Evolutionary conservation across 306 rosid species (phyloP).

Genomic region (Dalbergia cochinchinensis): DNA sequence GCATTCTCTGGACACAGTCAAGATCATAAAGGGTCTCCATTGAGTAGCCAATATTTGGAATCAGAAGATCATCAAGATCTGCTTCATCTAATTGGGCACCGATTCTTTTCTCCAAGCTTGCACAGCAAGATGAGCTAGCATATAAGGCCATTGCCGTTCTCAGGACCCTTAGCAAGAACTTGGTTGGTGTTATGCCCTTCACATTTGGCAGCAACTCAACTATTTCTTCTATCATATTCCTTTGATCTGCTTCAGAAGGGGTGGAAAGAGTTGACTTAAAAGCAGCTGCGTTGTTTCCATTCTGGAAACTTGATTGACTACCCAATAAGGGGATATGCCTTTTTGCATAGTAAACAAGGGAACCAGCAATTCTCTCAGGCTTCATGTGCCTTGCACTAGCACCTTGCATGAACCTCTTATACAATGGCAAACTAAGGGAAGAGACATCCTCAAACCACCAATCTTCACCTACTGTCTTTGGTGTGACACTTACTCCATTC

Average conservation of each 20-base stretch:
- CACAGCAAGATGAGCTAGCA: slow-evolving; percentile 65
- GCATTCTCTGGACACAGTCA: slow-evolving; percentile 89
- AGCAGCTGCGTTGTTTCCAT: slow-evolving; percentile 49
- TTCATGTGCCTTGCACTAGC: slow-evolving; percentile 69
- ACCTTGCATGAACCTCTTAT: slow-evolving; percentile 68
- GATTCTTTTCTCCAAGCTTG: slow-evolving; percentile 69
- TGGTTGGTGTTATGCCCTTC: slow-evolving; percentile 68
- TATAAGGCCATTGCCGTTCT: slow-evolving; percentile 75
- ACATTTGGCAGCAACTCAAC: slow-evolving; percentile 73
- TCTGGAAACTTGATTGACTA: slow-evolving; percentile 59
- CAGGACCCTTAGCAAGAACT: slow-evolving; percentile 71
- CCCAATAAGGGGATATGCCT: slow-evolving; percentile 68
- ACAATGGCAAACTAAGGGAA: slow-evolving; percentile 63
- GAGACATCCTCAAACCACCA: slow-evolving; percentile 93
- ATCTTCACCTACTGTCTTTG: slow-evolving; percentile 68
- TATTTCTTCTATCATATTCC: slow-evolving; percentile 77
- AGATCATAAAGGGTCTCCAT: slow-evolving; percentile 86
- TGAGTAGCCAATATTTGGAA: slow-evolving; percentile 80
- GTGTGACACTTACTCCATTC: slow-evolving; percentile 70
- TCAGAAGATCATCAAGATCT: slow-evolving; percentile 79
- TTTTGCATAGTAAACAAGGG: slow-evolving; percentile 80
- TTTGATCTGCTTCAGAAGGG: slow-evolving; percentile 70
- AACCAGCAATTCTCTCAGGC: slow-evolving; percentile 66
- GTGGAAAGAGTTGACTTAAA: slow-evolving; percentile 50
- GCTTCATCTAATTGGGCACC: slow-evolving; percentile 85